These are phyloP conservation scores for Zhuliangozyma parablackwelliae DNA, from an alignment of 1,139 yeast genomes.

Conservation along the genomic window DNA sequence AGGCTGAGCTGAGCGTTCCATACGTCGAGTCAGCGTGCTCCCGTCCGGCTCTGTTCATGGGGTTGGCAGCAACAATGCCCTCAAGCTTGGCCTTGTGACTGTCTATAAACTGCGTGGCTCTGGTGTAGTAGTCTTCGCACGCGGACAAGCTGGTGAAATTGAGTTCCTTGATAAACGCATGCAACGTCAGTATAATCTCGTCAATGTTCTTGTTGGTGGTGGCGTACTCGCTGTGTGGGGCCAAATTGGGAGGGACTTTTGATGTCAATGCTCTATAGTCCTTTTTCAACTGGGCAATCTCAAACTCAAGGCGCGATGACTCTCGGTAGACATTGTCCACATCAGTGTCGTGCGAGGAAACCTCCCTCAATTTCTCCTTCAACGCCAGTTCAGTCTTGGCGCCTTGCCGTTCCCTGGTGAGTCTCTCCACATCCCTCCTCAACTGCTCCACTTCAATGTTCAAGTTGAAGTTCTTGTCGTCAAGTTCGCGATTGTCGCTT, in stretches of 20 bases:
- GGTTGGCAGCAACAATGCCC: not conserved
- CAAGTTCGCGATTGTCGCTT: slow-evolving; percentile 2
- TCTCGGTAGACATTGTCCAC: slow-evolving; percentile 3
- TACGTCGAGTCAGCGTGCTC: not conserved
- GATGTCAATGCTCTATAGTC: not conserved
- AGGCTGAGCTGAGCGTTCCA: slow-evolving; percentile 1
- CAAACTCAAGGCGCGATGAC: slow-evolving; percentile 5
- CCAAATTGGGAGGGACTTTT: not conserved
- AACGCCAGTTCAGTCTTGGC: slow-evolving; percentile 7
- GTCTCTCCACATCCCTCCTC: slow-evolving; percentile 4
- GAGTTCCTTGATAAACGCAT: slow-evolving; percentile 2
- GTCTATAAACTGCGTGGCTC: slow-evolving; percentile 3
- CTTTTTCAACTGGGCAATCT: slow-evolving; percentile 2
- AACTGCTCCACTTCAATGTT: slow-evolving; percentile 6
- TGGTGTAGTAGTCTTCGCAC: slow-evolving; percentile 4
- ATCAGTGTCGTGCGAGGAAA: slow-evolving; percentile 2
- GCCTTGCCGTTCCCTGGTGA: slow-evolving; percentile 2
- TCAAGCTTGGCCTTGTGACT: slow-evolving; percentile 1
- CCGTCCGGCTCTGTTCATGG: not conserved
- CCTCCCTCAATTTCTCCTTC: slow-evolving; percentile 6
- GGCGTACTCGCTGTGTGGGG: slow-evolving; percentile 1
- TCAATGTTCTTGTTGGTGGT: slow-evolving; percentile 8
- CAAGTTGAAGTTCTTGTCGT: slow-evolving; percentile 5
- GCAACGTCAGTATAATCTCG: not conserved
- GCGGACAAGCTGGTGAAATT: slow-evolving; percentile 2